Base-by-base conservation (phyloP, 1,284 basidiomycete species). In the Pascua guehoae region DNA sequence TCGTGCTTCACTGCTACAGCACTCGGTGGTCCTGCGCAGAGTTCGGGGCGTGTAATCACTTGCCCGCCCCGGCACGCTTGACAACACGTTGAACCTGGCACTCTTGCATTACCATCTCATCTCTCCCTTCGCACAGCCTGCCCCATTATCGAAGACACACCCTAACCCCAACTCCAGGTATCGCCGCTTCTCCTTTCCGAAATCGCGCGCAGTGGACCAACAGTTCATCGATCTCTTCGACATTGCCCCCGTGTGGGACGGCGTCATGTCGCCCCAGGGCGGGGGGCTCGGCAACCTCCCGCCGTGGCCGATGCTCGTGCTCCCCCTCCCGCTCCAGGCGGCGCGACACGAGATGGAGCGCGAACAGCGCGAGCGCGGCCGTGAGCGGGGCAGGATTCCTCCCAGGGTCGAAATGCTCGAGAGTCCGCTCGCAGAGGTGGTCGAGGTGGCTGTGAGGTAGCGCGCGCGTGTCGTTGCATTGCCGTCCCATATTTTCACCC, bases 201-300 rank as follows among this genome's bases (percentile, higher is more conserved):
- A 82, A 64, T 78, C 77, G 11, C 67, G 82, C 16, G 76, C 76
- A 12, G 80, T 82, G 65, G 82, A 83, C 64, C 79, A 83, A 59
- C 80, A 81, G 65, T 83, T 82, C 61, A 82, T 83, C 59, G 81
- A 82, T 64, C 70, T 81, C 4, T 82, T 78, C 59, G 69, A 74
- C 51, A 57, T 75, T 10, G 56, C 53, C 1, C 60, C 63, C 1
- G 75, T 77, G 0, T 77, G 73, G 73, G 64, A 65, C 15, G 64
- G 70, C 47, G 67, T 72, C 15, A 16, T 69, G 15, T 53, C 61
- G 1, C 38, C 53, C 1, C 32, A 47, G 32, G 67, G 70, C 18
- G 68, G 69, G 4, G 72, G 71, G 9, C 43, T 70, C 10, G 61
- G 54, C n/a, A 71, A 71, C 57, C 60, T 75, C 10, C 73, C 73